Evolutionary conservation across 2,329 filamentous ascomycete species (phyloP).

Genomic region (Triangularia verruculosa): DNA sequence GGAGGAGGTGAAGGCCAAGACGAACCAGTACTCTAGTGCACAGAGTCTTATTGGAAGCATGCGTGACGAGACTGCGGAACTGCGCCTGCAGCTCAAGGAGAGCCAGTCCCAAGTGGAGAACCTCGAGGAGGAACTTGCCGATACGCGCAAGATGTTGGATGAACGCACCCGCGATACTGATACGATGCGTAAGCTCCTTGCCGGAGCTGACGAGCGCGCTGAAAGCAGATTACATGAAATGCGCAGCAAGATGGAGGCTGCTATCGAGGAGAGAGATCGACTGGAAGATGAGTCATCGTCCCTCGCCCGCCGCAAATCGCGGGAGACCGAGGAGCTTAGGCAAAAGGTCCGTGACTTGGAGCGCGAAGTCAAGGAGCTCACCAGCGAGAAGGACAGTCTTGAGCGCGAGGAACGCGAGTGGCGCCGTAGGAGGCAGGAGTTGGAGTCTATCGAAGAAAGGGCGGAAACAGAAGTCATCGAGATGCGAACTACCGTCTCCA

Average conservation of each 20-base stretch:
- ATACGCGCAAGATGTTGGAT: slow-evolving; percentile 79
- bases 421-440: slow-evolving; percentile 68
- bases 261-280: slow-evolving; percentile 89
- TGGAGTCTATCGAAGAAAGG: slow-evolving; percentile 68
- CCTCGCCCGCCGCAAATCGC: slow-evolving; percentile 68
- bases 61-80: slow-evolving; percentile 86
- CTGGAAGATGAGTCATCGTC: slow-evolving; percentile 87
- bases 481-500: slow-evolving; percentile 70
- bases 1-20: slow-evolving; percentile 81
- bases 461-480: slow-evolving; percentile 72
- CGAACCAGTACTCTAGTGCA: slow-evolving; percentile 78
- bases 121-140: slow-evolving; percentile 86
- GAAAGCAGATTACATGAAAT: slow-evolving; percentile 84
- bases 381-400: slow-evolving; percentile 74
- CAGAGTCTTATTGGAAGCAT: slow-evolving; percentile 86
- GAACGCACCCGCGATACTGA: slow-evolving; percentile 90
- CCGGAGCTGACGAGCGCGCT: slow-evolving; percentile 79
- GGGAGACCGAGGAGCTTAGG: slow-evolving; percentile 85
- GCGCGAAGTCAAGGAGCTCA: slow-evolving; percentile 66
- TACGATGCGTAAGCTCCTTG: slow-evolving; percentile 86
- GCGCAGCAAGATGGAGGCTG: slow-evolving; percentile 81
- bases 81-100: slow-evolving; percentile 89
- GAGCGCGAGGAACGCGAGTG: slow-evolving; percentile 71
- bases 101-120: slow-evolving; percentile 76
- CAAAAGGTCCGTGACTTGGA: slow-evolving; percentile 77